Base-by-base conservation (phyloP, 2,329 filamentous ascomycete genomes). In the Myriosclerotinia scirpicola region DNA sequence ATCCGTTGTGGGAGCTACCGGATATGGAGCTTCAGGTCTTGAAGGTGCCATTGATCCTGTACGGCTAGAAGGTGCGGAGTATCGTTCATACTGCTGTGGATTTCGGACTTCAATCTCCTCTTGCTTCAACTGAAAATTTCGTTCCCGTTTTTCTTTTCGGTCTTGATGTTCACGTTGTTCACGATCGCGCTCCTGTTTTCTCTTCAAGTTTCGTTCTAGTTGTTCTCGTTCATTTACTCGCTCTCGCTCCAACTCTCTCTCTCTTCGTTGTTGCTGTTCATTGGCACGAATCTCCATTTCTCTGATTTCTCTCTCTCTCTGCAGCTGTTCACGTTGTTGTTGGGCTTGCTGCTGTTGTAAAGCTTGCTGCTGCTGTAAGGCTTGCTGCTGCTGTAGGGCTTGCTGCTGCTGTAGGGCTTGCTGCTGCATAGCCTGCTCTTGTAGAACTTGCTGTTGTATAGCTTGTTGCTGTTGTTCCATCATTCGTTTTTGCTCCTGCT, bases 21-120 rank as follows among this genome's bases (percentile, higher is more conserved):
- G 56, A 26, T 64, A 62, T 6, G 70, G 58, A n/a, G 63, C 61
- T 52, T 76, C 75, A 26, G 69, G 58, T 64, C 74, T 72, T 22
- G 71, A 67, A 54, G 72, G 70, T 14, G 68, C 63, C 36, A 69
- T 59, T 65, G 70, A 68, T 48, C 65, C 71, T 54, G 67, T 42
- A 42, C 69, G 73, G 38, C 71, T 69, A 36, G 66, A 38, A 48
- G 73, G 68, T 26, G 72, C 67, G 3, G 69, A 62, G 66, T 76
- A 77, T 15, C 70, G 68, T 58, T 77, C 76, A 60, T 67, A 79
- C 74, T 70, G 75, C 65, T 64, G 81, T 74, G 64, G 75, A 71
- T 69, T 78, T 75, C 54, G 74, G 66, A 42, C 76, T 15, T 75
- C 73, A 26, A 50, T 50, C 3, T 55, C 67, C 65, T 77, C 75